Base-by-base conservation (phyloP, 2,329 filamentous ascomycete species). In the Diaporthe vaccinii region DNA sequence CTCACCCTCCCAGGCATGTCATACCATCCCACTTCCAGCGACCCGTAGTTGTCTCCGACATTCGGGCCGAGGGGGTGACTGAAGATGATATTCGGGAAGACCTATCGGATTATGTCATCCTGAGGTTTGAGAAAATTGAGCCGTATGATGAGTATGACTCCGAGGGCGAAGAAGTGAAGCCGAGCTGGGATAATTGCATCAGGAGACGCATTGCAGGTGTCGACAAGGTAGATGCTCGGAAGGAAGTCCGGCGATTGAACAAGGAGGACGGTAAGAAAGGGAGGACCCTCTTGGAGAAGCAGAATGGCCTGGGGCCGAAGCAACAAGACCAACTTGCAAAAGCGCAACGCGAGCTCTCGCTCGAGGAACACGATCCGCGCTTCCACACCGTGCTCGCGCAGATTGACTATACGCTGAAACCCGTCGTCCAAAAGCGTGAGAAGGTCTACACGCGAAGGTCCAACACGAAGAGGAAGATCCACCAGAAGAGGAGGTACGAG, bases 361-460 rank as follows among this genome's bases (percentile, higher is more conserved):
- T 72, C 2, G 51, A 53, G 6, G 86, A 89, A 22, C 72, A 55
- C 3, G 86, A 89, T 51, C 72, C 58, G 2, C 83, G 84, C 8
- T 89, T 82, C 74, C 78, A 82, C 36, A 86, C 85, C 75, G 80
- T 81, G 22, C 79, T 90, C 6, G 85, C 81, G 20, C 88, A 89
- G 78, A 79, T 89, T 9, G 84, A 88, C 51, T 83, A 83, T 36
- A 81, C 84, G 73, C 78, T 84, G 5, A 83, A 79, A 41, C 28
- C 72, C 41, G 36, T 76, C 7, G n/a, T 39, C 5, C 14, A 72
- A 12, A 57, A 73, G 41, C 59, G 73, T 25, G 57, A 69, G 14
- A 77, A 74, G 55, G 49, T 51, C 15, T 72, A 74, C n/a, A 70
- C 53, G n/a, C 53, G 55, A 51, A 46, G 39, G 72, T 55, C 75